Conservation (phyloP, 768 basidiomycete species). For the Auricularia cornea region DNA sequence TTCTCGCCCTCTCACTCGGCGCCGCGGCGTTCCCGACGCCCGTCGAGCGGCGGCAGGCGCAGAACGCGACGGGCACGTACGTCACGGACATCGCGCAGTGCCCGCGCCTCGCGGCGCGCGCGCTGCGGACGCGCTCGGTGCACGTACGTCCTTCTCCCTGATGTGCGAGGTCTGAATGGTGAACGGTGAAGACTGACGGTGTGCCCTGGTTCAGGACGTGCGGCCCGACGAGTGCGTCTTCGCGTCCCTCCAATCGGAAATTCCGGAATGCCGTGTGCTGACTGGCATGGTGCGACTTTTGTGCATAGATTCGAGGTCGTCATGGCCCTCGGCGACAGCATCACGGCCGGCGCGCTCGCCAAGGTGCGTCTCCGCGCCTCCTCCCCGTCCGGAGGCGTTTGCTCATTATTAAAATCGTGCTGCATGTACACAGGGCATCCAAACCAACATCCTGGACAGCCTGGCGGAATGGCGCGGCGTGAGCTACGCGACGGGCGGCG, state of each 20-base stretch:
- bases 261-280: too few species aligned
- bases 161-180: too few species aligned
- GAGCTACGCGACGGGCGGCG: conserved; percentile 3
- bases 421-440: background rate
- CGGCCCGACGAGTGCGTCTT: too few species aligned
- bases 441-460: background rate
- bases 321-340: conserved; percentile 6
- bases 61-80: background rate
- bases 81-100: background rate
- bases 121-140: background rate
- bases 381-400: too few species aligned
- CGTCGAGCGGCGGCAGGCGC: background rate
- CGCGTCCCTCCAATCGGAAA: too few species aligned
- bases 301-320: background rate
- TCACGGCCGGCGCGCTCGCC: conserved; percentile 3
- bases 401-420: background rate
- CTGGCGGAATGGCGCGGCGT: conserved; percentile 5
- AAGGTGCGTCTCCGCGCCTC: background rate
- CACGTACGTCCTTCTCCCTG: background rate
- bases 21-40: background rate
- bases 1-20: background rate
- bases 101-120: background rate
- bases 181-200: too few species aligned
- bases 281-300: background rate
- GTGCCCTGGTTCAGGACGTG: background rate